Base-by-base conservation (phyloP, 2,329 filamentous ascomycete species). In the Nigrospora sphaerica region DNA sequence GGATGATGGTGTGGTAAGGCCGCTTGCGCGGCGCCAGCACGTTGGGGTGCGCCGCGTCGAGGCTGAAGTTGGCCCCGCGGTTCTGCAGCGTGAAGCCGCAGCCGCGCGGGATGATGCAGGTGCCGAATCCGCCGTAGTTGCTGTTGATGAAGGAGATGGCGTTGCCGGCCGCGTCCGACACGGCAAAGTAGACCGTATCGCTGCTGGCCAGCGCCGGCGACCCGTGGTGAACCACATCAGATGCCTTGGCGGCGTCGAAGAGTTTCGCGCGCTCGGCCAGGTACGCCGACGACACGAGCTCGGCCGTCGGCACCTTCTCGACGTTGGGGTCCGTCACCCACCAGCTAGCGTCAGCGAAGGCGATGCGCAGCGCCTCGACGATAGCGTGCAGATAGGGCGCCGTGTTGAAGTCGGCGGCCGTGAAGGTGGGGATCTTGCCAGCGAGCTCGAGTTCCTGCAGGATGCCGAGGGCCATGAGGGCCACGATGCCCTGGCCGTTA, bases 1-100 rank as follows among this genome's bases (percentile, higher is more conserved):
- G 92, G 57, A 98, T 98, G 64, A 98, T 97, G 45, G 93, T 98
- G 66, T 97, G 93, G 67, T 97, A 98, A 0, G 93, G 93, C 39
- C 93, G 70, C 72, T 97, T 97, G 32, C 83, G 73, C 0, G 90
- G 88, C 9, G 80, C 87, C 13, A 95, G 73, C 17, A 75, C 77
- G 60, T 97, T 97, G 1, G 91, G 89, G 60, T 95, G 91, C 1
- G 70, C 70, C 0, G 74, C 63, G 19, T 78, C 69, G 0, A 98
- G 77, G 1, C 77, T 81, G 68, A 98, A 97, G 63, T 92, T 93
- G 35, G 85, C 83, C 9, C 88, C 93, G 3, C 93, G 88, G 72
- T 95, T 96, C 63, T 98, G 93, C 17, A 98, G 77, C 1, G 88
- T 92, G 70, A 97, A 97, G 9, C 92, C 92, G 63, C 89, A 95